phyloP scores from a whole-genome alignment of 495 filamentous ascomycete species.

The Annulohypoxylon bovei region DNA sequence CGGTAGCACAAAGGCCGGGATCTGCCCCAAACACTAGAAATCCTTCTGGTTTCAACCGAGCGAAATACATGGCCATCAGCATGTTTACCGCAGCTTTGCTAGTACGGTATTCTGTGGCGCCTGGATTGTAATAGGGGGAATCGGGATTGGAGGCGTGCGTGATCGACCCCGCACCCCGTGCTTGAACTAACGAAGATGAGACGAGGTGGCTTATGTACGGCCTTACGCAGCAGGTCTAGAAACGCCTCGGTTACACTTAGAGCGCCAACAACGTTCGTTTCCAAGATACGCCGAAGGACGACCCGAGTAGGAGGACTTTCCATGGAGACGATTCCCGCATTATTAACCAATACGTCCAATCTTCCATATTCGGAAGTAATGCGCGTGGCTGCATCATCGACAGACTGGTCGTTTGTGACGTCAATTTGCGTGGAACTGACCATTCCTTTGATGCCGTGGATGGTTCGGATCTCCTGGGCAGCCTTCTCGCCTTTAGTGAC shows the following conservation, averaged over 20 bases:
- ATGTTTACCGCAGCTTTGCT: constrained; percentile 57
- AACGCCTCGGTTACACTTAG: constrained; percentile 54
- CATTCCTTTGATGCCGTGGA: constrained; percentile 25
- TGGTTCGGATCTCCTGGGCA: constrained; percentile 1
- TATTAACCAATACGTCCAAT: constrained; percentile 49
- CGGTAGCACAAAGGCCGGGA: constrained; percentile 26
- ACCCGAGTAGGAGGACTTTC: constrained; percentile 36
- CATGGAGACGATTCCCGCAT: constrained; percentile 50
- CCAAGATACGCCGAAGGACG: constrained; percentile 47
- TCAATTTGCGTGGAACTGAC: constrained; percentile 27
- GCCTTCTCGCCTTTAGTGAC: constrained; percentile 16
- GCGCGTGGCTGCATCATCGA: constrained; percentile 45
- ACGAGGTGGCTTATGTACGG: constrained; percentile 26
- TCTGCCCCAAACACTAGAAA: constrained; percentile 31
- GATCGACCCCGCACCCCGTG: constrained; percentile 54
- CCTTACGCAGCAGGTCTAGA: constrained; percentile 52
- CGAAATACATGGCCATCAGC: constrained; percentile 39
- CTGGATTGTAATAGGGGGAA: constrained; percentile 18
- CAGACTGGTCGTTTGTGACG: constrained; percentile 28
- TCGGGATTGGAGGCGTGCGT: constrained; percentile 35
- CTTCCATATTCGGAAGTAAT: constrained; percentile 50
- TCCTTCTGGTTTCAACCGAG: constrained; percentile 28
- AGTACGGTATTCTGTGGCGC: constrained; percentile 40
- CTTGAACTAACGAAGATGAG: constrained; percentile 43
- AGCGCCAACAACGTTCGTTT: constrained; percentile 54